Base-by-base conservation (phyloP, 2,329 filamentous ascomycete species). In the Phyllosticta ampelicida region DNA sequence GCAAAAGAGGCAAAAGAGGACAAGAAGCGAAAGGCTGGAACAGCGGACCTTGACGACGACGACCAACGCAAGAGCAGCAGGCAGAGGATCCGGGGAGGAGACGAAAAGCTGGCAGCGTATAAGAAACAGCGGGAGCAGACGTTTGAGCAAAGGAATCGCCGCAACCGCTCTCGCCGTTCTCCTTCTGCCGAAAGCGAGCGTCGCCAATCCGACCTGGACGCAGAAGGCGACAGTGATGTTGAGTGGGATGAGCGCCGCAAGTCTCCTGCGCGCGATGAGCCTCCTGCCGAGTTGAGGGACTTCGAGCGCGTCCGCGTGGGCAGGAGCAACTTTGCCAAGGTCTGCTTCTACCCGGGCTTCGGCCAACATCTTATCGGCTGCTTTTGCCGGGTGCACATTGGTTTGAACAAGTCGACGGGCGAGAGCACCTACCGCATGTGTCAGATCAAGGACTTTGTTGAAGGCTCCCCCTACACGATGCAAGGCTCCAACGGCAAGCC, bases 331-430 rank as follows among this genome's bases (percentile, higher is more conserved):
- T 96, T 99, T 70, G 86, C 87, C 6, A 85, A 92, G 67, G 87
- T 96, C 58, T 96, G 90, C 78, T 96, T 95, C 75, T 92, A 91
- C 65, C 94, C 94, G 10, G 86, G 86, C 3, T 96, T 99, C 64
- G 88, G 95, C 58, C 77, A 87, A 9, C 81, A 87, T 28, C 87
- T 96, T 66, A 83, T 79, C 16, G 90, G 90, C 55, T 95, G 90
- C 71, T 99, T 87, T 70, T 86, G 86, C 44, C 88, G 94, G 55
- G 84, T 97, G 63, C 88, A 86, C 62, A 83, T 96, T 59, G 92
- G 91, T 0, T 80, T 86, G 11, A 87, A 95, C 68, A 81, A 82
- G 10, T 80, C 85, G 20, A 88, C 82, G 3, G 86, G 86, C 3
- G 77, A 85, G 60, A 86, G 87, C 61, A 81, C 89, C 63, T 99